Percentiles rank a stretch among this genome's conserved stretches.
phyloP scores from a whole-genome alignment of 352 stramenopile species.

The Pythium grandisporangium region DNA sequence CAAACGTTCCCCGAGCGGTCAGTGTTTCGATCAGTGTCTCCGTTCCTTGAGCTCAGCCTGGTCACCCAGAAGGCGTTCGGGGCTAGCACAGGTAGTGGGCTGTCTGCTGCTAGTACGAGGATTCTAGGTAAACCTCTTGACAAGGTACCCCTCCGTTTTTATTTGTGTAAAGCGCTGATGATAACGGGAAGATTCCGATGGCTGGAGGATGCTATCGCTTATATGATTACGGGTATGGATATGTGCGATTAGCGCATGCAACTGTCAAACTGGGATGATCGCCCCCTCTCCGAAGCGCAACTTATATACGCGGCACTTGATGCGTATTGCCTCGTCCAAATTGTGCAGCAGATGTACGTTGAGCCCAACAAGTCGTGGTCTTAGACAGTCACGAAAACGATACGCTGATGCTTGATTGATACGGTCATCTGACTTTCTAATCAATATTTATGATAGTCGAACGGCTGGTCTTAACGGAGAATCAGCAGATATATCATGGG shows the following conservation, averaged over 20 bases:
- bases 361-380: neutral
- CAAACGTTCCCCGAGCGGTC: conserved; percentile 54
- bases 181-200: neutral
- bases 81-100: conserved; percentile 18
- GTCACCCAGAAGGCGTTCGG: conserved; percentile 17
- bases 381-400: no score
- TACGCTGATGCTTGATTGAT: no score
- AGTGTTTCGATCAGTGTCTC: conserved; percentile 20
- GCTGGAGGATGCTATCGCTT: neutral
- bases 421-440: neutral
- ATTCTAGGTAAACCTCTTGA: conserved; percentile 52
- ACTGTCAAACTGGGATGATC: conserved; percentile 58
- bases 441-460: conserved; percentile 1
- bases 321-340: conserved; percentile 46
- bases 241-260: conserved; percentile 35
- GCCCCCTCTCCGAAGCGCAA: conserved; percentile 38
- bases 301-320: conserved; percentile 54
- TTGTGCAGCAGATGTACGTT: conserved; percentile 37
- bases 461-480: neutral
- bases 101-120: conserved; percentile 25
- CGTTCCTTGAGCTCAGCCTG: conserved; percentile 44
- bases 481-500: neutral
- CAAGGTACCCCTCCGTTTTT: conserved; percentile 23
- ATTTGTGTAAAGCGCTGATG: neutral
- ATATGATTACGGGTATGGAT: neutral